Evolutionary conservation across 2,329 filamentous ascomycete species (phyloP), one percentile per base, ranked within the genome.

Genomic region (Malbranchea zuffiana): DNA sequence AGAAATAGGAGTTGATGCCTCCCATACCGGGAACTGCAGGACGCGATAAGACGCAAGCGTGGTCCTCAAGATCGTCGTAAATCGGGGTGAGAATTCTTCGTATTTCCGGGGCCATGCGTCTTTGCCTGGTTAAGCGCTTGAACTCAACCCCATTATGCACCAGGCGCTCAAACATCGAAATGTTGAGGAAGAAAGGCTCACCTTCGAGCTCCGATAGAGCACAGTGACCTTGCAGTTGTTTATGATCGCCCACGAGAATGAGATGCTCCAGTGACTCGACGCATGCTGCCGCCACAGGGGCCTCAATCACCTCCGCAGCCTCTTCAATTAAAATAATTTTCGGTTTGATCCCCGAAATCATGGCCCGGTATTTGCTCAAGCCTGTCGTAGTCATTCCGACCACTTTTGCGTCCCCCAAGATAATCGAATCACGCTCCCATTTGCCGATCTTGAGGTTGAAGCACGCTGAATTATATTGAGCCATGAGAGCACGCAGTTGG

Each of bases 161-260:
- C 10, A 92, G 65, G 1, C 84, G 71, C 58, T 92, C 81, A 48
- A 92, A 92, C 48, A 92, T 69, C 0, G 83, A 90, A 0, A 85
- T 60, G 20, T 82, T 74, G 23, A 90, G 66, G 44, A 74, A 69
- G 52, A 72, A 85, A 0, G 80, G 80, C 0, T 68, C 54, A 0
- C 62, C 59, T 23, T 71, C 71, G 1, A 86, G 68, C 1, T 71
- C 68, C 2, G 60, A 61, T 1, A 81, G 65, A 29, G 80, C 71
- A 39, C 78, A 82, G 30, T 78, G 73, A 6, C 57, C 83, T 6
- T 77, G 73, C 2, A 92, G 65, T 51, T 92, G 85, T 55, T 83
- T 73, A 47, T 92, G 84, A 50, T 92, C 84, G 1, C 85, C 84
- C 0, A 92, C 74, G 1, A 81, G 63, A 36, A 81, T 73, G 20